A percentile compares a stretch with the other conserved stretches of the same genome.
Evolutionary conservation across 441 rosid genomes (phyloP).

Genomic region (Populus tomentosa): DNA sequence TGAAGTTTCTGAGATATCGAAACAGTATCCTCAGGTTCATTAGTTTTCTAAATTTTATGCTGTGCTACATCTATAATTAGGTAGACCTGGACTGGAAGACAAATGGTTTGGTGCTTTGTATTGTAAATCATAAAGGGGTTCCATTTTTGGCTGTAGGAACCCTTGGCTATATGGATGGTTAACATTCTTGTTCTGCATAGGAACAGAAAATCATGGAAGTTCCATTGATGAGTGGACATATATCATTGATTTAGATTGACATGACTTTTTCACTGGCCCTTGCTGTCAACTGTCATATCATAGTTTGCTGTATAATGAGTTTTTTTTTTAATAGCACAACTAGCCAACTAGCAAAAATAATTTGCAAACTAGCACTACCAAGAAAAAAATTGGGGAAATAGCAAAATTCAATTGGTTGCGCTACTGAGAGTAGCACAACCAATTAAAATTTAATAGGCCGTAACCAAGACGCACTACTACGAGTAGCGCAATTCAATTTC

Average conservation of each 20-base stretch:
- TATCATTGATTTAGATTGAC: neutral
- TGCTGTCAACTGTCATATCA: neutral
- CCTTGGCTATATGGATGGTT: neutral
- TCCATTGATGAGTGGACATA: neutral
- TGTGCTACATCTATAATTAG: neutral
- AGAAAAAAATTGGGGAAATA: too few species aligned
- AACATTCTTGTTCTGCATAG: neutral
- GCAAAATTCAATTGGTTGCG: too few species aligned
- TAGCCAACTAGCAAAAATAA: too few species aligned
- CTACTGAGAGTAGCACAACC: too few species aligned
- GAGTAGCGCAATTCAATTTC: too few species aligned
- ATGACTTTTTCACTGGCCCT: neutral
- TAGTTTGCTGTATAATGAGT: neutral
- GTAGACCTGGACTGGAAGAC: constrained; percentile 4
- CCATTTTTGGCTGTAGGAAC: neutral
- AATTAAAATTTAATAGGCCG: too few species aligned
- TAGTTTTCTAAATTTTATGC: neutral
- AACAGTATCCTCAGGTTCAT: too few species aligned
- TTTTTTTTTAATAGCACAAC: too few species aligned
- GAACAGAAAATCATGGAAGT: neutral
- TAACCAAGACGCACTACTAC: too few species aligned
- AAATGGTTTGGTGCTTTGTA: neutral
- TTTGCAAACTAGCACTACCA: too few species aligned
- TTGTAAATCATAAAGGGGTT: neutral
- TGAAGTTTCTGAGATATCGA: neutral